Percentiles rank a stretch among this genome's conserved stretches.
Evolutionary conservation across 108 stramenopile species (phyloP).

Genomic region (Skeletonema costatum): DNA sequence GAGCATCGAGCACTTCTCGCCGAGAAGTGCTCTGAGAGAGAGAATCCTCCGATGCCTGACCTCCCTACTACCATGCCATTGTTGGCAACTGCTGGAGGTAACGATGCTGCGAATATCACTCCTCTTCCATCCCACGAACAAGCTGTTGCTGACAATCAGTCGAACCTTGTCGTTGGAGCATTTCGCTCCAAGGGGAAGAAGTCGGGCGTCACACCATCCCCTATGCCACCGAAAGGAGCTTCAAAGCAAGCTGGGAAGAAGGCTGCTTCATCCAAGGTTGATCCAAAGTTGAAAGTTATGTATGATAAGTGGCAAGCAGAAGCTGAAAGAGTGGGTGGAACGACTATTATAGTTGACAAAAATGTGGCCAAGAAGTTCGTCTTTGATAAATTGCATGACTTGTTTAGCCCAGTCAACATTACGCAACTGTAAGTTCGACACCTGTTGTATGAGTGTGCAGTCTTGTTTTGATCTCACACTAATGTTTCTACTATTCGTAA

Average conservation of each 20-base stretch:
- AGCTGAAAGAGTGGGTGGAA: constrained; percentile 68
- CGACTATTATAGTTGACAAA: constrained; percentile 70
- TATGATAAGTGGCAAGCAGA: constrained; percentile 76
- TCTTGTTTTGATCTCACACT: neutral
- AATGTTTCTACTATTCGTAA: neutral
- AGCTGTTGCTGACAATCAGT: constrained; percentile 22
- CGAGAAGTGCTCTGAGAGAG: constrained; percentile 55
- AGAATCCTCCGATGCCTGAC: constrained; percentile 53
- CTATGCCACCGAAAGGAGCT: constrained; percentile 27
- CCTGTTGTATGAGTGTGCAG: neutral
- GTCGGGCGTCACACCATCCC: constrained; percentile 34
- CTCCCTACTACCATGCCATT: constrained; percentile 35
- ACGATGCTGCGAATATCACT: constrained; percentile 35
- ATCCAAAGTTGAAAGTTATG: constrained; percentile 4
- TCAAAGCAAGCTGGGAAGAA: constrained; percentile 2
- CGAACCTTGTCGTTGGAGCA: constrained; percentile 33
- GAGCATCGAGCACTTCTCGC: constrained; percentile 57
- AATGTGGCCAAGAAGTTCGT: constrained; percentile 78
- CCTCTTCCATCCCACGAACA: constrained; percentile 43
- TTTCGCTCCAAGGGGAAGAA: constrained; percentile 1
- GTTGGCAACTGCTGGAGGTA: constrained; percentile 18
- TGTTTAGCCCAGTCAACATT: constrained; percentile 83
- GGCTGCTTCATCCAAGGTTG: neutral
- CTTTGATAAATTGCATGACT: constrained; percentile 66
- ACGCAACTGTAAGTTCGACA: constrained; percentile 69